These are phyloP conservation scores for Eucalyptus pauciflora DNA, from an alignment of 345 rosid genomes.

Conservation along the genomic window DNA sequence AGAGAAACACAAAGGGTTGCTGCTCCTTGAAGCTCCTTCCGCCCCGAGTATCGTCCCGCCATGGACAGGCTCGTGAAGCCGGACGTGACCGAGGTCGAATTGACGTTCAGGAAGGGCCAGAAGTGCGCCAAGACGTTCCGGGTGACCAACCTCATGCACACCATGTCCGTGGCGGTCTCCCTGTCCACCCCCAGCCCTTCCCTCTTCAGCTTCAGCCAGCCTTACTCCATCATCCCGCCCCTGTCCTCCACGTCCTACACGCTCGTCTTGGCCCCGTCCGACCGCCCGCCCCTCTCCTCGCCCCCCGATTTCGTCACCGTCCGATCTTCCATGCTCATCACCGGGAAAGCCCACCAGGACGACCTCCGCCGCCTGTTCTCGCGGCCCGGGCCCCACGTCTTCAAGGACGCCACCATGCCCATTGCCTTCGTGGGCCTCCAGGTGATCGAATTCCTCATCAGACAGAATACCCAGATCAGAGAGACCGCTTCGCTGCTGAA, in stretches of 20 bases:
- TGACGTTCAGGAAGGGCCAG: slow-evolving; percentile 25
- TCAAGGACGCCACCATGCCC: slow-evolving; percentile 46
- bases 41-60: no score
- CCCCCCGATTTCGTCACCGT: slow-evolving; percentile 21
- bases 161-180: slow-evolving; percentile 66
- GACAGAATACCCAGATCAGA: slow-evolving; percentile 2
- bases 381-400: slow-evolving; percentile 36
- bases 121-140: slow-evolving; percentile 28
- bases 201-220: slow-evolving; percentile 22
- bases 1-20: not conserved
- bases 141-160: slow-evolving; percentile 58
- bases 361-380: slow-evolving; percentile 44
- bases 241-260: slow-evolving; percentile 34
- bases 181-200: slow-evolving; percentile 32
- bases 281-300: slow-evolving; percentile 17
- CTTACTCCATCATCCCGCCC: slow-evolving; percentile 38
- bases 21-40: no score
- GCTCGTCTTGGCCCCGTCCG: slow-evolving; percentile 14
- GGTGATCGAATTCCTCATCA: slow-evolving; percentile 23
- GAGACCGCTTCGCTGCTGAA: slow-evolving; percentile 2
- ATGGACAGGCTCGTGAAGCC: slow-evolving; percentile 61
- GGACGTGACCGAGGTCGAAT: slow-evolving; percentile 40
- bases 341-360: slow-evolving; percentile 40
- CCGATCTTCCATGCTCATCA: slow-evolving; percentile 43
- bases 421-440: slow-evolving; percentile 37